phyloP scores from a whole-genome alignment of 2,329 filamentous ascomycete genomes.

The Ambrosiella cleistominuta region DNA sequence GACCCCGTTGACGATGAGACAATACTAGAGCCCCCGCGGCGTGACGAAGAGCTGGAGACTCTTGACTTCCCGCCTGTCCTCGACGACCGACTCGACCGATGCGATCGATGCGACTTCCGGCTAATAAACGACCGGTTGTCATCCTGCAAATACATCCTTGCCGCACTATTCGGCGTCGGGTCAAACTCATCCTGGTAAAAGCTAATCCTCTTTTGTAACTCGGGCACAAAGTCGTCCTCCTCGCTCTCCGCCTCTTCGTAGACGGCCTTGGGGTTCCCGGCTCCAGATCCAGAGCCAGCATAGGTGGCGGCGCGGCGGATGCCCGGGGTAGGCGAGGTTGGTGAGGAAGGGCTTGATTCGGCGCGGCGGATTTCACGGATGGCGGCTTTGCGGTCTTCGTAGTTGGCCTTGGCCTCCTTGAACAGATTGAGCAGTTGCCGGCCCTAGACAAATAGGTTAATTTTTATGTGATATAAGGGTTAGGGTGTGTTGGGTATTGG shows the following conservation, averaged over 20 bases:
- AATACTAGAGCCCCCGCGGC: constrained; percentile 14
- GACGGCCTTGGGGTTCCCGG: constrained; percentile 8
- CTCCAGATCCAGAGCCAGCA: not conserved
- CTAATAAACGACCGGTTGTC: constrained; percentile 23
- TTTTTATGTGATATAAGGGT: not conserved
- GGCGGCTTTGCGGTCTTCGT: constrained; percentile 72
- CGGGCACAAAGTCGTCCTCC: constrained; percentile 13
- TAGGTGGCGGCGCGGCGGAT: constrained; percentile 17
- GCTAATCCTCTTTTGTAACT: constrained; percentile 14
- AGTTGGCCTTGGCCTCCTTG: constrained; percentile 78
- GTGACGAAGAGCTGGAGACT: constrained; percentile 7
- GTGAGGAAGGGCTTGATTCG: constrained; percentile 31
- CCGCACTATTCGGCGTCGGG: constrained; percentile 8
- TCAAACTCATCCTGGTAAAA: constrained; percentile 18
- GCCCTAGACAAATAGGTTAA: constrained; percentile 34
- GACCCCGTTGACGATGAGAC: constrained; percentile 14
- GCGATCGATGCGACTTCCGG: constrained; percentile 19
- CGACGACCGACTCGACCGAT: constrained; percentile 2
- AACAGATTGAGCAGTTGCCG: constrained; percentile 82
- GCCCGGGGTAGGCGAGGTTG: constrained; percentile 14
- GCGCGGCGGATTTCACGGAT: constrained; percentile 49
- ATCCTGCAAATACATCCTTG: constrained; percentile 18
- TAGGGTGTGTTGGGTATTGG: not conserved
- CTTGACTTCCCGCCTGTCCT: constrained; percentile 11
- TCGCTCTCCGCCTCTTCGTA: constrained; percentile 13